Conservation (phyloP, 176 grass and related monocot species). For the Aegilops longissima region DNA sequence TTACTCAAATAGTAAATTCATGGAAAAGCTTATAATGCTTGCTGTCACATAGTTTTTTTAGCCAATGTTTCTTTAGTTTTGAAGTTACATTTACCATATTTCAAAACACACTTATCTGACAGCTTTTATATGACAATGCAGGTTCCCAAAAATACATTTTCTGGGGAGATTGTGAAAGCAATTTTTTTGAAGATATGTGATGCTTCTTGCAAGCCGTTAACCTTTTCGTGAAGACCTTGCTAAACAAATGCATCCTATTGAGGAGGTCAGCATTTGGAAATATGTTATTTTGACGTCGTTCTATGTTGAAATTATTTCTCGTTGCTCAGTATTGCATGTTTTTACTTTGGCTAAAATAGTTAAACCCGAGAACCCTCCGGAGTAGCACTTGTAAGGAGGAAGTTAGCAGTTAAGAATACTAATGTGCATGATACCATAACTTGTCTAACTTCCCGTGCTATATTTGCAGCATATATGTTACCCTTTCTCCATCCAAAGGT, state of each 20-base stretch:
- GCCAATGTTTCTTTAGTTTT: not conserved
- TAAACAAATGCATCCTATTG: conserved; percentile 65
- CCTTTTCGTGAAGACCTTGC: conserved; percentile 71
- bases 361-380: too few relatives aligned
- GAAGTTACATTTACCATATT: not conserved
- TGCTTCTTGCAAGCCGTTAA: conserved; percentile 81
- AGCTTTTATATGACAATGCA: conserved; percentile 32
- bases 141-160: conserved; percentile 76
- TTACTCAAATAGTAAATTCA: too few relatives aligned
- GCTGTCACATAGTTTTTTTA: not conserved
- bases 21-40: too few relatives aligned
- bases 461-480: too few relatives aligned
- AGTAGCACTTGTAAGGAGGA: too few relatives aligned
- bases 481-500: too few relatives aligned
- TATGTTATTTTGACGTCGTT: conserved; percentile 5
- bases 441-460: too few relatives aligned
- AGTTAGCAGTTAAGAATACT: too few relatives aligned
- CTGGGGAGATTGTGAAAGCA: conserved; percentile 71
- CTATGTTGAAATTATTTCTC: not conserved
- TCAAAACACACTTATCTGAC: not conserved
- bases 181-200: conserved; percentile 85
- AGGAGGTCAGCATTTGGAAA: conserved; percentile 55
- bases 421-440: too few relatives aligned
- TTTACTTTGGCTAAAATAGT: too few relatives aligned
- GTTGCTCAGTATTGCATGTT: too few relatives aligned